Percentiles rank a stretch among this genome's conserved stretches.
These are phyloP conservation scores for Volvox africanus DNA, from an alignment of 139 green algal genomes.

Conservation along the genomic window DNA sequence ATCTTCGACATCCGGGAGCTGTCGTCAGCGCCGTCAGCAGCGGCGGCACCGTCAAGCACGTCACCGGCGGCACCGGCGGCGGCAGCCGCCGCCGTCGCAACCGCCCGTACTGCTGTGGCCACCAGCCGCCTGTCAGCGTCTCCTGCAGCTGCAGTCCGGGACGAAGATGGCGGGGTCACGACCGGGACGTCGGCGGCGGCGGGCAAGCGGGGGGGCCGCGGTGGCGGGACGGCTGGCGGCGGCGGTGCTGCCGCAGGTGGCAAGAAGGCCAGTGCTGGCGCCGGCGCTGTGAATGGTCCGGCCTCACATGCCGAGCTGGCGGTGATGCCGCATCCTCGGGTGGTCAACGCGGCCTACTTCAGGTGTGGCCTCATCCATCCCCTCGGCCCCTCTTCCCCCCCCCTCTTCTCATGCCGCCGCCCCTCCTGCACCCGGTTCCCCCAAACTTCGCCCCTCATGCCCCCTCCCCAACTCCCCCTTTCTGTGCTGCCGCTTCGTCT, in stretches of 20 bases:
- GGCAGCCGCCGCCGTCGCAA: background rate
- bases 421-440: too few relatives aligned
- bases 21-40: slow-evolving; percentile 19
- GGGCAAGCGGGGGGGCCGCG: background rate
- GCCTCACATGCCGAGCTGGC: slow-evolving; percentile 41
- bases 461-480: background rate
- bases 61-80: background rate
- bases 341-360: slow-evolving; percentile 92
- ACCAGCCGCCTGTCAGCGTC: background rate
- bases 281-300: slow-evolving; percentile 1
- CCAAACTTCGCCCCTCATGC: background rate
- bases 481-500: background rate
- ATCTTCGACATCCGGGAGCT: slow-evolving; percentile 81
- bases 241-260: background rate
- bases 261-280: background rate
- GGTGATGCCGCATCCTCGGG: slow-evolving; percentile 59
- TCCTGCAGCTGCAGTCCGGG: background rate
- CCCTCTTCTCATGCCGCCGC: too few relatives aligned
- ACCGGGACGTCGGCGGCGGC: background rate
- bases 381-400: too few relatives aligned
- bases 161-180: background rate
- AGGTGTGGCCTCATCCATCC: slow-evolving; percentile 29
- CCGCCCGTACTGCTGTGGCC: background rate
- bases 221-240: slow-evolving; percentile 11
- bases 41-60: background rate